Percentiles rank a stretch among this genome's conserved stretches.
Evolutionary conservation across 2,329 filamentous ascomycete species (phyloP).

Genomic region (Podosphaera xanthii): DNA sequence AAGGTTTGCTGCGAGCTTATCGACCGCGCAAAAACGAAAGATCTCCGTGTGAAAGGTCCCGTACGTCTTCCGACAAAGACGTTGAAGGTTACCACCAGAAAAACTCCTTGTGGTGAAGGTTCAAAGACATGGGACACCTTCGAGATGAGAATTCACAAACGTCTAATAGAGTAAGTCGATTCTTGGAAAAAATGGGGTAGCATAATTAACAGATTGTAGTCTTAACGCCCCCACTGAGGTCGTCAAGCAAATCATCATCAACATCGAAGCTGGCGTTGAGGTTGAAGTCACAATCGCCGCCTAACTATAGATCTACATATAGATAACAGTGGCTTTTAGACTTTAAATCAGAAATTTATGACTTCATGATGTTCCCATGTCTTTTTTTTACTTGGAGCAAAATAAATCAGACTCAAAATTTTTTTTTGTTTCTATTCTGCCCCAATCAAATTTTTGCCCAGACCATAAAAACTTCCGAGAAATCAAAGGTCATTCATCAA

Average conservation of each 20-base stretch:
- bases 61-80: constrained; percentile 95
- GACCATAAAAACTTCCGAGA: no score
- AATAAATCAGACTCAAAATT: no score
- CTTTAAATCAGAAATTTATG: no score
- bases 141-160: constrained; percentile 99
- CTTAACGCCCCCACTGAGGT: constrained; percentile 94
- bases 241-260: constrained; percentile 91
- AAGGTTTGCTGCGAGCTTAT: constrained; percentile 97
- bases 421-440: no score
- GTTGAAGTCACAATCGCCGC: constrained; percentile 83
- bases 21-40: constrained; percentile 96
- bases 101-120: constrained; percentile 98
- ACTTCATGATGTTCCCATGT: no score
- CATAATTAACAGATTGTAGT: constrained; percentile 20
- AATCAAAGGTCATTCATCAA: no score
- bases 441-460: no score
- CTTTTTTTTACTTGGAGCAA: no score
- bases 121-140: constrained; percentile 99
- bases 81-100: constrained; percentile 58
- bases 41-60: constrained; percentile 93
- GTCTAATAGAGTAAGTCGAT: constrained; percentile 58
- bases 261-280: constrained; percentile 85
- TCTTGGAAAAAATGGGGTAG: background rate
- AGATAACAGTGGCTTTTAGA: no score
- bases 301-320: constrained; percentile 16